A percentile compares a stretch with the other conserved stretches of the same genome.
Conservation (phyloP, 148 eudicot species). For the Heliosperma pusillum region DNA sequence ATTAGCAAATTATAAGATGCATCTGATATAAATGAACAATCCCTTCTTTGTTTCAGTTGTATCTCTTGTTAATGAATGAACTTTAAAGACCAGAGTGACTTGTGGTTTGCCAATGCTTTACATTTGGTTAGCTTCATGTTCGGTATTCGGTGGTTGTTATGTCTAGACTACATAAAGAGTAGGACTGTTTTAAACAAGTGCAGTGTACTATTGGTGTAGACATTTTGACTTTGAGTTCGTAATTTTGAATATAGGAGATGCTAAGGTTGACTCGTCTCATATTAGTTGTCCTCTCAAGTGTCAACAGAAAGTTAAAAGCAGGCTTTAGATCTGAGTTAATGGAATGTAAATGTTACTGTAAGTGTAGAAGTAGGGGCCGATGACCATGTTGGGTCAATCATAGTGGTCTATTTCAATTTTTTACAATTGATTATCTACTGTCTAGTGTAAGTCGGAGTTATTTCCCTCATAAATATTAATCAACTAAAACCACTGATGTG, state of each 20-base stretch:
- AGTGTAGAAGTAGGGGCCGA: background rate
- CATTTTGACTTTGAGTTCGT: background rate
- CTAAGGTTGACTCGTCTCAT: background rate
- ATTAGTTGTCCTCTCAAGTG: background rate
- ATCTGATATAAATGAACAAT: background rate
- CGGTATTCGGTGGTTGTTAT: background rate
- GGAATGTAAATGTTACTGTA: background rate
- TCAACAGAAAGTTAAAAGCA: background rate
- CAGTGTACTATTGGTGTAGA: background rate
- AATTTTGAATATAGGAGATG: background rate
- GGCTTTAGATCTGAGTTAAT: background rate
- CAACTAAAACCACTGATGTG: background rate
- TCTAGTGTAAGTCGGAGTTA: background rate
- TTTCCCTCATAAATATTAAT: background rate
- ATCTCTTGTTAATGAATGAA: background rate
- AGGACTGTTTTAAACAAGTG: background rate
- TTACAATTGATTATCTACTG: background rate
- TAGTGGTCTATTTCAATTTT: background rate
- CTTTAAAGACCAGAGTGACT: background rate
- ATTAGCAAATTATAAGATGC: background rate
- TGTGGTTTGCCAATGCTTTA: background rate
- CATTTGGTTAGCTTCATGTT: background rate
- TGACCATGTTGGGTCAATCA: background rate
- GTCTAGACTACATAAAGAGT: background rate
- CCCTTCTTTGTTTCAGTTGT: constrained; percentile 1